Evolutionary conservation across 768 basidiomycete species (phyloP).

Genomic region (Tephrocybe sp.): DNA sequence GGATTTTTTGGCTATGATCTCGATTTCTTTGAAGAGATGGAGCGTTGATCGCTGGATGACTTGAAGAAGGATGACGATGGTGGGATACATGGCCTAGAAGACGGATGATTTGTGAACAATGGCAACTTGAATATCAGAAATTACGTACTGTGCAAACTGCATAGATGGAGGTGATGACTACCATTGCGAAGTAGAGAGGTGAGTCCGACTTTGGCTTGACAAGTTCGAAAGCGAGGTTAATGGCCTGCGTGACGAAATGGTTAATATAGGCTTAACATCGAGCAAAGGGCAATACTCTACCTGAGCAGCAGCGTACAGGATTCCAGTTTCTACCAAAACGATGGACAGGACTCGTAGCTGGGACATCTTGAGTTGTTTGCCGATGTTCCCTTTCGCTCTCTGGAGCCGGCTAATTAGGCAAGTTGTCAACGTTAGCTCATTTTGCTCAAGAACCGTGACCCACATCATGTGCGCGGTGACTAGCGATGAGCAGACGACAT

Average conservation of each 20-base stretch:
- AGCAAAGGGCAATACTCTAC: not conserved
- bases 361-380: slow-evolving; percentile 1
- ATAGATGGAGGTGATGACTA: slow-evolving; percentile 14
- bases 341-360: not conserved
- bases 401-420: not conserved
- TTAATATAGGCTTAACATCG: not conserved
- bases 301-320: slow-evolving; percentile 10
- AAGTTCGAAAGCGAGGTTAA: slow-evolving; percentile 14
- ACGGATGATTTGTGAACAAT: not conserved
- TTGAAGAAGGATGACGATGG: slow-evolving; percentile 5
- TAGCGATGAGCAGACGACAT: slow-evolving; percentile 2
- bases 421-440: not conserved
- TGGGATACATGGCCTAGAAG: slow-evolving; percentile 10
- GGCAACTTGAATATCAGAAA: not conserved
- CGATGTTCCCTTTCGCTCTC: not conserved
- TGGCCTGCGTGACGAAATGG: not conserved
- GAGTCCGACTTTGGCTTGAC: slow-evolving; percentile 5
- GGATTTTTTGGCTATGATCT: not conserved
- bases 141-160: slow-evolving; percentile 9
- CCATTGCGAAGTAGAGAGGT: slow-evolving; percentile 11
- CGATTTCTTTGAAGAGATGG: slow-evolving; percentile 9
- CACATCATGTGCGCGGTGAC: slow-evolving; percentile 6
- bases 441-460: no score
- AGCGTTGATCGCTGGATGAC: slow-evolving; percentile 10
- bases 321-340: slow-evolving; percentile 10